Evolutionary conservation across 78 protist species (phyloP).

Genomic region (Dictyostelium brefeldianum): DNA sequence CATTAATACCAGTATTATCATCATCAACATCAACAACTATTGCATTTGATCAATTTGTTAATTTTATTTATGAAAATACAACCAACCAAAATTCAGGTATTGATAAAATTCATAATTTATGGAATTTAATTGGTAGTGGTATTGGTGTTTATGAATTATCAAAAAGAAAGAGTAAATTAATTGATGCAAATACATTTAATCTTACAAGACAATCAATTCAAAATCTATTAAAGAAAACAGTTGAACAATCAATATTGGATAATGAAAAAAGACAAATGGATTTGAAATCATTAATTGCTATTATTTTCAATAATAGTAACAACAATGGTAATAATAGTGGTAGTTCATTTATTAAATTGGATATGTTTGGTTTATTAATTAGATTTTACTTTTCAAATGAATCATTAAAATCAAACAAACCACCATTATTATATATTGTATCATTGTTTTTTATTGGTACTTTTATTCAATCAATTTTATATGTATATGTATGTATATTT

Average conservation of each 20-base stretch:
- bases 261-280: neutral
- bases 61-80: neutral
- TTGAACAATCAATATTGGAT: neutral
- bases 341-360: slow-evolving; percentile 10
- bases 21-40: neutral
- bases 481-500: neutral
- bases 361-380: slow-evolving; percentile 33
- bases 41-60: neutral
- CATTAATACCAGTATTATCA: neutral
- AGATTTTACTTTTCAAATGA: slow-evolving; percentile 12
- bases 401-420: neutral
- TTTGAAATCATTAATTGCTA: neutral
- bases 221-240: slow-evolving; percentile 4
- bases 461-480: slow-evolving; percentile 17
- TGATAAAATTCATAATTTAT: slow-evolving; percentile 1
- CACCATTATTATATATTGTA: neutral
- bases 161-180: neutral
- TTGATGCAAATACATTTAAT: neutral
- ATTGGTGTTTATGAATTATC: slow-evolving; percentile 2
- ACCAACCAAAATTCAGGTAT: neutral
- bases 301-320: neutral
- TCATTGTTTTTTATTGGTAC: slow-evolving; percentile 20
- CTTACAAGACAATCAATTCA: slow-evolving; percentile 7
- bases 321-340: too few relatives aligned
- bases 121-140: slow-evolving; percentile 1